Evolutionary conservation across 805 yeast genomes (phyloP).

Genomic region (Debaryomyces castellii): DNA sequence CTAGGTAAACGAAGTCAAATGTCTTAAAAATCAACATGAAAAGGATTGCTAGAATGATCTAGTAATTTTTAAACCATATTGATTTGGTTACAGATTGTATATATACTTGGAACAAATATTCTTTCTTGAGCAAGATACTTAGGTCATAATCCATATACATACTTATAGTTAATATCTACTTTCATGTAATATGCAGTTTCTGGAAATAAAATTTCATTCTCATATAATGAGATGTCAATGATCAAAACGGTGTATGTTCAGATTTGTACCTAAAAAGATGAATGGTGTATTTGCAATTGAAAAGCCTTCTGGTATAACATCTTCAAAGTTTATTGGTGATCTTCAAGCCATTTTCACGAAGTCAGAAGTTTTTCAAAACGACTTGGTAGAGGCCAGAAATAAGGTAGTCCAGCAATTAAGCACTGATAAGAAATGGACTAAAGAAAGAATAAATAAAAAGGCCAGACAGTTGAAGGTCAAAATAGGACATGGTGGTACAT

Average conservation of each 20-base stretch:
- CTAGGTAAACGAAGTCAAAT: background rate
- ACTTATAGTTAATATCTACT: too few relatives aligned
- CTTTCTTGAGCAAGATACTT: too few relatives aligned
- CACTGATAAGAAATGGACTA: conserved; percentile 39
- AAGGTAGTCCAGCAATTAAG: conserved; percentile 41
- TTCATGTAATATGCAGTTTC: background rate
- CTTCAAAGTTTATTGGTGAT: conserved; percentile 68
- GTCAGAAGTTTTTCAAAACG: conserved; percentile 56
- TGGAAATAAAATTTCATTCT: background rate
- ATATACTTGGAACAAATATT: too few relatives aligned
- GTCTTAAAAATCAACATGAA: too few relatives aligned
- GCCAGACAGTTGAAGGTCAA: conserved; percentile 63
- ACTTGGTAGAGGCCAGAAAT: conserved; percentile 50
- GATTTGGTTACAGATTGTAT: too few relatives aligned
- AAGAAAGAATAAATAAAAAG: conserved; percentile 51
- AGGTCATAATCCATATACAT: too few relatives aligned
- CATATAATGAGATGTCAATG: background rate
- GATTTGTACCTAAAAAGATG: conserved; percentile 42
- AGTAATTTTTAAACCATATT: too few relatives aligned
- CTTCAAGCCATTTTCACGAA: conserved; percentile 63
- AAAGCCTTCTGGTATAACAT: conserved; percentile 84
- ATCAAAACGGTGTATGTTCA: conserved; percentile 5
- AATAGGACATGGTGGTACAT: conserved; percentile 97
- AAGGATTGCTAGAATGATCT: too few relatives aligned
- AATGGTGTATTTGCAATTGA: conserved; percentile 91